A percentile compares a stretch with the other conserved stretches of the same genome.
phyloP scores from a whole-genome alignment of 768 basidiomycete genomes.

The Calocybe gangraenosa region DNA sequence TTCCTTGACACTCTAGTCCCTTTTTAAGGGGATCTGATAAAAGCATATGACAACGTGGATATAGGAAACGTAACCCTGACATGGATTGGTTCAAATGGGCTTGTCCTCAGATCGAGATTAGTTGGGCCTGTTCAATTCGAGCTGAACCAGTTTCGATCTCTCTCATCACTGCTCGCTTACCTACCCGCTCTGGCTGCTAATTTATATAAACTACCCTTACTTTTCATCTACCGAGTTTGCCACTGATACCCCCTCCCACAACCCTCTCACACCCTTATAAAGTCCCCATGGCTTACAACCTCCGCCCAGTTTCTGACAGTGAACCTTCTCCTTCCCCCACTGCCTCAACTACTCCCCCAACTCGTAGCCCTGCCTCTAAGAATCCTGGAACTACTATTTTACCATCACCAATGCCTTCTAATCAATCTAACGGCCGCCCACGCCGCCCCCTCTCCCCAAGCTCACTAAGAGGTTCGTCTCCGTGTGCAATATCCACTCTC shows the following conservation, averaged over 20 bases:
- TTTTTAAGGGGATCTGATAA: conserved; percentile 13
- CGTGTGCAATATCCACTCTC: background rate
- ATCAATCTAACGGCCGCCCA: conserved; percentile 24
- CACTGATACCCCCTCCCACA: conserved; percentile 17
- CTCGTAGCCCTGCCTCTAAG: conserved; percentile 35
- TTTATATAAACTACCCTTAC: conserved; percentile 23
- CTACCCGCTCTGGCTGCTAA: conserved; percentile 22
- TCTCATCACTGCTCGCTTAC: conserved; percentile 25
- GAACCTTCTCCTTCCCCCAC: conserved; percentile 54
- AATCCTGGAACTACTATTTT: conserved; percentile 15
- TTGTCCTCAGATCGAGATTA: conserved; percentile 16
- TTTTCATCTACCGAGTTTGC: conserved; percentile 7
- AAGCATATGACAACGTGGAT: conserved; percentile 16
- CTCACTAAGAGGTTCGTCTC: conserved; percentile 51
- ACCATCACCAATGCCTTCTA: conserved; percentile 28
- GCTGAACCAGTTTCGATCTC: conserved; percentile 31
- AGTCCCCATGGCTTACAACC: conserved; percentile 45
- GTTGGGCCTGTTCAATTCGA: conserved; percentile 15
- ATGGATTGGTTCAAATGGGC: conserved; percentile 14
- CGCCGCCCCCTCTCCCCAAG: conserved; percentile 63
- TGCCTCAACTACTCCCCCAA: conserved; percentile 39
- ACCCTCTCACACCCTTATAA: conserved; percentile 11
- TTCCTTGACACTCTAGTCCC: conserved; percentile 14
- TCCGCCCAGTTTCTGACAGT: conserved; percentile 49
- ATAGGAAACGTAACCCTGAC: conserved; percentile 23